Evolutionary conservation across 805 yeast species (phyloP).

Genomic region (Myxozyma monticola): DNA sequence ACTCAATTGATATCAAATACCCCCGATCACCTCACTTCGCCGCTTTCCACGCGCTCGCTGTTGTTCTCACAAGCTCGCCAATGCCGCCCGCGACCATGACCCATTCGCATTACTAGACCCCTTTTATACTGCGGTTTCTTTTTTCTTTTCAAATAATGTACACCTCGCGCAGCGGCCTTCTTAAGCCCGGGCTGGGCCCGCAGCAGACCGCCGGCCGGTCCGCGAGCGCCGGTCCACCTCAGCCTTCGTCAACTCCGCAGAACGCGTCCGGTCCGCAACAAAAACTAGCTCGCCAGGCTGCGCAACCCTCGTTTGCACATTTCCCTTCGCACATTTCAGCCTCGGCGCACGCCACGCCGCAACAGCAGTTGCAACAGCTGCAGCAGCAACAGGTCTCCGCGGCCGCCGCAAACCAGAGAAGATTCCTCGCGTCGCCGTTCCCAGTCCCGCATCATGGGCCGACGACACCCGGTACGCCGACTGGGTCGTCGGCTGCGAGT

Average conservation of each 20-base stretch:
- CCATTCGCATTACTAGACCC: background rate
- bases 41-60: background rate
- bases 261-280: background rate
- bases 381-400: constrained; percentile 4
- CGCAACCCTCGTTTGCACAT: too few relatives aligned
- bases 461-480: constrained; percentile 24
- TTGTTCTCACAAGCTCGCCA: too few relatives aligned
- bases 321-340: constrained; percentile 4
- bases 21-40: too few relatives aligned
- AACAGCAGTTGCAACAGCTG: constrained; percentile 11
- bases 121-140: background rate
- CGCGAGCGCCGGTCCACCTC: too few relatives aligned
- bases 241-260: background rate
- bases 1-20: too few relatives aligned
- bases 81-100: too few relatives aligned
- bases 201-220: too few relatives aligned
- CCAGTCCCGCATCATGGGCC: constrained; percentile 19
- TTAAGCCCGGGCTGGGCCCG: constrained; percentile 15
- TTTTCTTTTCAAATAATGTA: background rate
- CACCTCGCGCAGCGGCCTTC: constrained; percentile 16
- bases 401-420: constrained; percentile 17
- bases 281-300: too few relatives aligned
- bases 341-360: background rate
- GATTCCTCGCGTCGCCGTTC: constrained; percentile 26
- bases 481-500: constrained; percentile 12